Evolutionary conservation across 1,284 basidiomycete genomes (phyloP).

Genomic region (Ustilago sp.): DNA sequence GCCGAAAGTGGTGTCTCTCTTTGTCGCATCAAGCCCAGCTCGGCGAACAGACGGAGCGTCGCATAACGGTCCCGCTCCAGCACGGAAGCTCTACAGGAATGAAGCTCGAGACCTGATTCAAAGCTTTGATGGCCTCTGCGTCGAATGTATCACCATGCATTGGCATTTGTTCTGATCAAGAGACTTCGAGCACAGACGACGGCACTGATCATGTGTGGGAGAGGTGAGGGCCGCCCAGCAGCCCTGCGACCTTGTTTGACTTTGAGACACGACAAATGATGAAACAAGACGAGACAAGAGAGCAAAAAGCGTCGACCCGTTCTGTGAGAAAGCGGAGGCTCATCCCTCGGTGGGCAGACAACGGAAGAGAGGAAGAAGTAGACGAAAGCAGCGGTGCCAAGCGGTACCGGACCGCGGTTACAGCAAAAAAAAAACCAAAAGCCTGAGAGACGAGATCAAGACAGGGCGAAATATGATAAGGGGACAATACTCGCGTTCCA

Average conservation of each 20-base stretch:
- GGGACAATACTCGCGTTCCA: neutral
- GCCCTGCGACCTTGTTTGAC: conserved; percentile 15
- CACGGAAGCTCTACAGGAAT: too few relatives aligned
- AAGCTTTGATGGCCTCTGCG: neutral
- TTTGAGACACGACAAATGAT: conserved; percentile 8
- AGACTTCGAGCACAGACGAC: neutral
- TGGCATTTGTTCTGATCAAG: too few relatives aligned
- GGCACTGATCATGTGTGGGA: neutral
- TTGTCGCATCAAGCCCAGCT: too few relatives aligned
- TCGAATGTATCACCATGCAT: too few relatives aligned
- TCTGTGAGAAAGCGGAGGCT: neutral
- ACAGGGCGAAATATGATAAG: neutral
- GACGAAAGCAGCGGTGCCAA: neutral
- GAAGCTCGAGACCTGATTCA: too few relatives aligned
- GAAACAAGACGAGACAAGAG: neutral
- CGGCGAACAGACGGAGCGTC: too few relatives aligned
- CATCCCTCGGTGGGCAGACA: neutral
- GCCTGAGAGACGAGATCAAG: neutral
- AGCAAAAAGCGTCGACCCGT: neutral
- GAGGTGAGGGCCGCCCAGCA: conserved; percentile 27
- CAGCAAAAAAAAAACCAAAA: neutral
- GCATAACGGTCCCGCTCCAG: too few relatives aligned
- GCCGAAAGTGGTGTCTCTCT: too few relatives aligned
- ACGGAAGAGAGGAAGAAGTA: conserved; percentile 2
- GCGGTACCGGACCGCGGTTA: conserved; percentile 19